A percentile compares a stretch with the other conserved stretches of the same genome.
These are phyloP conservation scores for Paraleonurus japonicus DNA, from an alignment of 257 asterid species.

Conservation along the genomic window DNA sequence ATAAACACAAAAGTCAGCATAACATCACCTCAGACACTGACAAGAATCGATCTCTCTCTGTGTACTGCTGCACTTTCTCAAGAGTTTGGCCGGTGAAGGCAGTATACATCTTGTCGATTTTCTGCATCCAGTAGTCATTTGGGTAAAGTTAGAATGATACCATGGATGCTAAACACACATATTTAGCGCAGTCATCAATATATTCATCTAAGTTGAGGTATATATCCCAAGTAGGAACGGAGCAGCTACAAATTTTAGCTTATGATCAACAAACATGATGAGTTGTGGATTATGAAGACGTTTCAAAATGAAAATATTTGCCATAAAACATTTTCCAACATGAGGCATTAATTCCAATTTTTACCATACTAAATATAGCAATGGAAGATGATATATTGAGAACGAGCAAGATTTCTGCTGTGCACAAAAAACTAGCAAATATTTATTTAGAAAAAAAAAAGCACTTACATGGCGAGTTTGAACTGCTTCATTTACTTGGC, in stretches of 20 bases:
- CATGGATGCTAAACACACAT: neutral
- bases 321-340: neutral
- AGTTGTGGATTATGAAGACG: neutral
- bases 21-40: constrained; percentile 78
- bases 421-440: neutral
- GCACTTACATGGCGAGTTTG: constrained; percentile 82
- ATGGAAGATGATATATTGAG: neutral
- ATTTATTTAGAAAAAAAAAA: neutral
- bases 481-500: constrained; percentile 94
- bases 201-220: constrained; percentile 5
- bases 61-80: constrained; percentile 78
- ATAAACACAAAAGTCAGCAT: constrained; percentile 14
- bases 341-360: neutral
- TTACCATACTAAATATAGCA: neutral
- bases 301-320: neutral
- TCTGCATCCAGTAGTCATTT: constrained; percentile 49
- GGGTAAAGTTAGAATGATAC: constrained; percentile 12
- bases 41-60: constrained; percentile 87
- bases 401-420: neutral
- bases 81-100: constrained; percentile 88
- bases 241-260: neutral
- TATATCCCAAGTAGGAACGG: neutral
- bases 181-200: neutral
- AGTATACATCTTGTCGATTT: constrained; percentile 86
- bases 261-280: constrained; percentile 14